These are phyloP conservation scores for Cladorrhinum sp. DNA, from an alignment of 2,329 filamentous ascomycete species.

Conservation along the genomic window DNA sequence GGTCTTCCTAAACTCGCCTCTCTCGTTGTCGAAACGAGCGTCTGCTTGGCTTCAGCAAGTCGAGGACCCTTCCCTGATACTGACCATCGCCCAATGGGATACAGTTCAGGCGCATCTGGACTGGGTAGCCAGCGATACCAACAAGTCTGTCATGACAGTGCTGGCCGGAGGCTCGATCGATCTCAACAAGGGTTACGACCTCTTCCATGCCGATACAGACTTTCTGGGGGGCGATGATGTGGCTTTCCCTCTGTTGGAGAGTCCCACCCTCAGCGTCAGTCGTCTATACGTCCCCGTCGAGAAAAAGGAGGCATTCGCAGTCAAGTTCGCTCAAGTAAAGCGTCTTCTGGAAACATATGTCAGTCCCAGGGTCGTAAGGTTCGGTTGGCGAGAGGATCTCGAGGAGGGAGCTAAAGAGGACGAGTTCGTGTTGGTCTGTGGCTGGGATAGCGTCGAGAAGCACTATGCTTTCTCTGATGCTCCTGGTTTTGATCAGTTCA, in stretches of 20 bases:
- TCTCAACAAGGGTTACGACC: constrained; percentile 17
- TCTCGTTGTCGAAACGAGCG: constrained; percentile 35
- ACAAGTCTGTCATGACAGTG: constrained; percentile 34
- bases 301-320: constrained; percentile 34
- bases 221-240: constrained; percentile 2
- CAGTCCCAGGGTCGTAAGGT: constrained; percentile 35
- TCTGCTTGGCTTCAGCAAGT: constrained; percentile 35
- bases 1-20: constrained; percentile 35
- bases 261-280: constrained; percentile 39
- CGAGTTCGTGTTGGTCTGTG: constrained; percentile 41
- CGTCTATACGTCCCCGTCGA: constrained; percentile 33
- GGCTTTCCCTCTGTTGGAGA: constrained; percentile 26
- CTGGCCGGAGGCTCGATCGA: constrained; percentile 5
- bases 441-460: constrained; percentile 36
- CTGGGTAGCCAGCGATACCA: constrained; percentile 45
- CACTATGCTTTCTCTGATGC: constrained; percentile 32
- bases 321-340: constrained; percentile 35
- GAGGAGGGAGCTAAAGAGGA: constrained; percentile 35
- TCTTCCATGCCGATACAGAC: constrained; percentile 43
- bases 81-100: constrained; percentile 47
- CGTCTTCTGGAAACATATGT: constrained; percentile 31
- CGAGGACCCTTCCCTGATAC: constrained; percentile 36
- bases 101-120: constrained; percentile 39
- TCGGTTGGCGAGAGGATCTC: constrained; percentile 42
- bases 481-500: constrained; percentile 28